Evolutionary conservation across 2,329 filamentous ascomycete genomes (phyloP).

Genomic region (Fusarium keratoplasticum): DNA sequence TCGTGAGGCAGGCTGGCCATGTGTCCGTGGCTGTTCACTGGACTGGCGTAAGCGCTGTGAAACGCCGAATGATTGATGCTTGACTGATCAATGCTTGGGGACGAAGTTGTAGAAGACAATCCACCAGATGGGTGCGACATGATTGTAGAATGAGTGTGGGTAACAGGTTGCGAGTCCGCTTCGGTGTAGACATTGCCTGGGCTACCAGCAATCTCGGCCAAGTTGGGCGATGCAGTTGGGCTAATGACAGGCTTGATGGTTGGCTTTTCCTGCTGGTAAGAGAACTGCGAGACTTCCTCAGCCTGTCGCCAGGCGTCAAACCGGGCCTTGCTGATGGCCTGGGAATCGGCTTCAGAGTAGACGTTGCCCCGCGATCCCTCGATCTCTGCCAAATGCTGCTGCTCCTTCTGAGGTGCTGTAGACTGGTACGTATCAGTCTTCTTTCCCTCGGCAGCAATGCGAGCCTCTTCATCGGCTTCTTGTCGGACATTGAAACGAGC

Average conservation of each 20-base stretch:
- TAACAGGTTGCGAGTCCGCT: neutral
- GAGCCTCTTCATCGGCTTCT: neutral
- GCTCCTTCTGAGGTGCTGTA: neutral
- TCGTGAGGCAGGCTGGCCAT: neutral
- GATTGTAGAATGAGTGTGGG: neutral
- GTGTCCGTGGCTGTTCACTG: neutral
- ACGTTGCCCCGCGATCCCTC: neutral
- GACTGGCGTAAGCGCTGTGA: neutral
- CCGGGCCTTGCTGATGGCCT: neutral
- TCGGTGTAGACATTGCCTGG: neutral
- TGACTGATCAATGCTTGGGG: neutral
- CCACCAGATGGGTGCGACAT: neutral
- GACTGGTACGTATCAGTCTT: neutral
- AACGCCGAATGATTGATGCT: neutral
- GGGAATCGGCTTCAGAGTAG: neutral
- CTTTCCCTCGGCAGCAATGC: neutral
- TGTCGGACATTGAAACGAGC: neutral
- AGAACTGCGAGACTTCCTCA: neutral
- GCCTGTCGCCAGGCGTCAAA: neutral
- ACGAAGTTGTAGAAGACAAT: neutral
- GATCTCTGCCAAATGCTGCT: neutral
- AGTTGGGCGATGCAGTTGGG: neutral
- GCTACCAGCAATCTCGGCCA: neutral
- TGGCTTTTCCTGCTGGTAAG: neutral
- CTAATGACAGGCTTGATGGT: neutral